A percentile compares a stretch with the other conserved stretches of the same genome.
phyloP scores from a whole-genome alignment of 768 basidiomycete species.

The Lactarius psammicola region DNA sequence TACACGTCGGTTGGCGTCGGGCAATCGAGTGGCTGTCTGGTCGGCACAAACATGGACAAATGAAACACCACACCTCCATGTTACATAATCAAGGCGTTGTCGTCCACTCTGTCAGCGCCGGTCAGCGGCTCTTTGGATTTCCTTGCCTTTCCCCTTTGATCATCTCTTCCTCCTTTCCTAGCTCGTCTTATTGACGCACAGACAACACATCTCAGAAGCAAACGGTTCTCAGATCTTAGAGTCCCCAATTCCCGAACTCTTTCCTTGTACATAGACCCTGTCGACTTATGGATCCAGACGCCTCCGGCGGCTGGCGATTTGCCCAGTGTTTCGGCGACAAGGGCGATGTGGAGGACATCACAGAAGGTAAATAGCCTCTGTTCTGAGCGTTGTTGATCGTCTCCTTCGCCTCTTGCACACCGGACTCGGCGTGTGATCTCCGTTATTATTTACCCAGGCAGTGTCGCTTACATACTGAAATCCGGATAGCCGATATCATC shows the following conservation, averaged over 20 bases:
- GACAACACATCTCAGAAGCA: constrained; percentile 3
- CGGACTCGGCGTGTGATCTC: constrained; percentile 10
- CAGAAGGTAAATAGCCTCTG: constrained; percentile 69
- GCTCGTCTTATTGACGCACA: constrained; percentile 15
- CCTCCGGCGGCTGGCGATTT: constrained; percentile 92
- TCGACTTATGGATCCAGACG: constrained; percentile 76
- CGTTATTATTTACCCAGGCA: constrained; percentile 19
- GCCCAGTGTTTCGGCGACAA: constrained; percentile 99
- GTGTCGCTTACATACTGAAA: constrained; percentile 13
- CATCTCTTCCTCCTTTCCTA: constrained; percentile 7
- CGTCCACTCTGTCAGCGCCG: constrained; percentile 3
- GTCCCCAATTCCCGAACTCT: constrained; percentile 14
- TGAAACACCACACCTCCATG: not conserved
- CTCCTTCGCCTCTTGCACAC: constrained; percentile 17
- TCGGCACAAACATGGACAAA: constrained; percentile 32
- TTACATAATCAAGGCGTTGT: constrained; percentile 12
- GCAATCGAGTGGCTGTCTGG: not conserved
- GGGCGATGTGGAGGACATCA: constrained; percentile 98
- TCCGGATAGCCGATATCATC: constrained; percentile 89
- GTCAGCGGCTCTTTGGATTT: constrained; percentile 23
- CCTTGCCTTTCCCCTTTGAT: constrained; percentile 12
- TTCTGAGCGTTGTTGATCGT: constrained; percentile 9
- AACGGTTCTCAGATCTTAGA: constrained; percentile 32
- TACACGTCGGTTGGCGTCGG: constrained; percentile 7
- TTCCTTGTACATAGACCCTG: constrained; percentile 27